A percentile compares a stretch with the other conserved stretches of the same genome.
These are phyloP conservation scores for Diaporthe sp. DNA, from an alignment of 2,329 filamentous ascomycete genomes.

Conservation along the genomic window DNA sequence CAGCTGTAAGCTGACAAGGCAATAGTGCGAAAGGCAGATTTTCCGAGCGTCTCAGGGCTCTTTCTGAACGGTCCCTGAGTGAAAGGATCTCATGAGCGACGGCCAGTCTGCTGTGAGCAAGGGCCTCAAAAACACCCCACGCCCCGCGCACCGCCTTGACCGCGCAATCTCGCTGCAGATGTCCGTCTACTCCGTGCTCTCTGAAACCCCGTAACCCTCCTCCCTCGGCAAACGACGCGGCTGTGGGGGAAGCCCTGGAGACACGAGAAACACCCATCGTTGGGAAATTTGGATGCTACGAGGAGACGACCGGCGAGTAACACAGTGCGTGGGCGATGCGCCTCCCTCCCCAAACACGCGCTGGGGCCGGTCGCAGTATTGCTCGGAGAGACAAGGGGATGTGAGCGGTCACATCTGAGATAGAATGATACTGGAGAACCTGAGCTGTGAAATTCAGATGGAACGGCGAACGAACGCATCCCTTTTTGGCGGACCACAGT, in stretches of 20 bases:
- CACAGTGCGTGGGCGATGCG: constrained; percentile 18
- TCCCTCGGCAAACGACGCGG: constrained; percentile 15
- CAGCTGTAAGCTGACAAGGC: constrained; percentile 23
- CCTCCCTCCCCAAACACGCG: constrained; percentile 1
- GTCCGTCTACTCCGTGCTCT: constrained; percentile 3
- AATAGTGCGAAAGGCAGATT: background rate
- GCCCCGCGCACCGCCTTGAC: constrained; percentile 27
- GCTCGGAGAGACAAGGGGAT: background rate
- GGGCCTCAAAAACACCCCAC: constrained; percentile 20
- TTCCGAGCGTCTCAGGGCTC: background rate
- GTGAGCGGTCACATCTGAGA: constrained; percentile 7
- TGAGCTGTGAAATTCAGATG: constrained; percentile 13
- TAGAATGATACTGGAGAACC: background rate
- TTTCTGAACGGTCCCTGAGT: background rate
- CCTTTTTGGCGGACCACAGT: constrained; percentile 6
- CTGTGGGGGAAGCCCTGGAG: constrained; percentile 26
- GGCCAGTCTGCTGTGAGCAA: constrained; percentile 9
- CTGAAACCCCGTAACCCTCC: constrained; percentile 31
- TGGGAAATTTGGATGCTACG: constrained; percentile 30
- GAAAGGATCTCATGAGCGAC: constrained; percentile 4
- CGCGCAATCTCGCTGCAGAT: constrained; percentile 27
- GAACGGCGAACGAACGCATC: constrained; percentile 10
- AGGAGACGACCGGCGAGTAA: constrained; percentile 16
- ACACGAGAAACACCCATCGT: constrained; percentile 27
- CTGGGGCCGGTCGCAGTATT: constrained; percentile 7